Base-by-base conservation (phyloP, 2,329 filamentous ascomycete species). In the Colletotrichum liaoningense region DNA sequence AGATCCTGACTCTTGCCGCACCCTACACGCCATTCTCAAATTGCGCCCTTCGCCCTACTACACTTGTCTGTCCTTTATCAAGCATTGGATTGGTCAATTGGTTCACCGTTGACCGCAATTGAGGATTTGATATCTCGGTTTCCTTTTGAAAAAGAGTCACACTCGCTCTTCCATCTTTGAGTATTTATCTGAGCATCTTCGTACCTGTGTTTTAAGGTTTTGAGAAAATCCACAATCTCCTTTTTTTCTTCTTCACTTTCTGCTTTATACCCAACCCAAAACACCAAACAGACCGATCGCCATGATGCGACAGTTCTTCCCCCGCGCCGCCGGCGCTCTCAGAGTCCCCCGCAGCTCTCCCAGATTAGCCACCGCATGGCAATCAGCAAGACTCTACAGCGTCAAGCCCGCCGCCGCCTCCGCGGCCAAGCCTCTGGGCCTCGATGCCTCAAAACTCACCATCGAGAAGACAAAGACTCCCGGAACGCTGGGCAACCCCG, bases 371-470 rank as follows among this genome's bases (percentile, higher is more conserved):
- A 30, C 80, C 46, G 76, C 81, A 70, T 79, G 79, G 76, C 81
- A 80, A 49, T 75, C 80, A 26, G 80, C 81, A 52, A 84, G 87
- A 77, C 76, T 79, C 69, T 91, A 88, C 80, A 91, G 89, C 83
- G 85, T 88, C 80, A 83, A 86, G 79, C 86, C 87, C 73, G 82
- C 84, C 72, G 84, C 85, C 8, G 86, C 87, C 2, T 87, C 88
- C 1, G 77, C 82, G 22, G 77, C 87, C 12, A 88, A 90, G 81
- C 89, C 92, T 38, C 88, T 90, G 68, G 91, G 90, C 69, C 89
- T 98, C 76, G 94, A 98, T 82, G 86, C 93, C n/a, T 89, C 91
- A 52, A 93, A 93, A 83, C 90, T 98, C 73, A 86, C 88, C 62
- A 88, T 98, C 79, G 92, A 91, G 72, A 91, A 92, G 84, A 97